Evolutionary conservation across 345 rosid species (phyloP).

Genomic region (Ceriops tagal): DNA sequence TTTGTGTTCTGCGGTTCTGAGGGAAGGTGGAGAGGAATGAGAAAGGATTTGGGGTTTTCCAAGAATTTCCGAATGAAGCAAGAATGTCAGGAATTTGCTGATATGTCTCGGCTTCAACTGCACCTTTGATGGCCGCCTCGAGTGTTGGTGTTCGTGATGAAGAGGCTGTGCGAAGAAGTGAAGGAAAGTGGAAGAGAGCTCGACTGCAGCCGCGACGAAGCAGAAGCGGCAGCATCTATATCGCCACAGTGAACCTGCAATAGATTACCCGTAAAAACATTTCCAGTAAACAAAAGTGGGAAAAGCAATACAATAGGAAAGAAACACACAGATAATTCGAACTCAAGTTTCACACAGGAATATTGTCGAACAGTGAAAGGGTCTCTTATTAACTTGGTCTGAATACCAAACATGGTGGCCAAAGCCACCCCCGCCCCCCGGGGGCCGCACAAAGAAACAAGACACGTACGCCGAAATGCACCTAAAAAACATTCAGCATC

Average conservation of each 20-base stretch:
- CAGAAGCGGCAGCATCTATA: not conserved
- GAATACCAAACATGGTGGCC: no score
- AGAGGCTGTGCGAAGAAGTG: slow-evolving; percentile 26
- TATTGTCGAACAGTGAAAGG: not conserved
- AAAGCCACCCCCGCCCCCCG: no score
- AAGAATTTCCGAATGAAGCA: slow-evolving; percentile 30
- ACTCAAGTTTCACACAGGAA: not conserved
- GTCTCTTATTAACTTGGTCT: no score
- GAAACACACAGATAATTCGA: not conserved
- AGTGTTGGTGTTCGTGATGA: slow-evolving; percentile 38
- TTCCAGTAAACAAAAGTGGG: not conserved
- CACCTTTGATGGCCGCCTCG: slow-evolving; percentile 48
- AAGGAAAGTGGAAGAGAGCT: not conserved
- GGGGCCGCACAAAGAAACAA: no score
- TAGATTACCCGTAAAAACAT: not conserved
- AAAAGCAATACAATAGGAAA: no score
- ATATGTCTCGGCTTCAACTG: slow-evolving; percentile 56
- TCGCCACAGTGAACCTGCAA: not conserved
- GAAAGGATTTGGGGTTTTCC: slow-evolving; percentile 50
- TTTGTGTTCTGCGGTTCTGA: slow-evolving; percentile 32
- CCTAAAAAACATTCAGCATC: no score
- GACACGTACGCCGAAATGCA: no score
- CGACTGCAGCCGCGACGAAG: not conserved
- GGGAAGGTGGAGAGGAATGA: slow-evolving; percentile 58
- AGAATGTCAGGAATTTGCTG: slow-evolving; percentile 59